Conservation (phyloP, 768 basidiomycete species). For the Trametes cubensis region DNA sequence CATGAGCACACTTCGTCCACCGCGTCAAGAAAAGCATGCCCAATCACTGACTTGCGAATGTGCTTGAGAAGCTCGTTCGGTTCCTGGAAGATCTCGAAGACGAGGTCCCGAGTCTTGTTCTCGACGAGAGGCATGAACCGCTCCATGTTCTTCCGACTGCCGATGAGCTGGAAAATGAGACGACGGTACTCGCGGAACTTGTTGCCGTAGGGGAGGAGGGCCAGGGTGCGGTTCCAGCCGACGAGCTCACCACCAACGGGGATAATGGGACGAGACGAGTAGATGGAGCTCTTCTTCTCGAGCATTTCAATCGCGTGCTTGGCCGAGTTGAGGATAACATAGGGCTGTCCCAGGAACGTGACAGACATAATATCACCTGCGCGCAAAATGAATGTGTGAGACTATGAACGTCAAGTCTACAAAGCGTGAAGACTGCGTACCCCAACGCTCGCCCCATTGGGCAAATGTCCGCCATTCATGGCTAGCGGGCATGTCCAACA, state of each 20-base stretch:
- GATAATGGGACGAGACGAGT: slow-evolving; percentile 34
- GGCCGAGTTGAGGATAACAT: slow-evolving; percentile 35
- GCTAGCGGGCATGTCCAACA: slow-evolving; percentile 30
- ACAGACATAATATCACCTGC: slow-evolving; percentile 36
- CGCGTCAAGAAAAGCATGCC: neutral
- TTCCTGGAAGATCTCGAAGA: slow-evolving; percentile 33
- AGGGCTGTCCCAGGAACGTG: slow-evolving; percentile 33
- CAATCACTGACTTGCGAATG: slow-evolving; percentile 34
- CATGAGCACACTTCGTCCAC: neutral
- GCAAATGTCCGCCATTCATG: slow-evolving; percentile 30
- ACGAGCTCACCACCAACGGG: slow-evolving; percentile 34
- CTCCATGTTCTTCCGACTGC: slow-evolving; percentile 29
- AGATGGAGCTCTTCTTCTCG: slow-evolving; percentile 36
- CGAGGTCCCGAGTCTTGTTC: slow-evolving; percentile 35
- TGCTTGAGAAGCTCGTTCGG: slow-evolving; percentile 32
- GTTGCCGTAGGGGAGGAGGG: slow-evolving; percentile 30
- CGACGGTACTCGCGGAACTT: slow-evolving; percentile 32
- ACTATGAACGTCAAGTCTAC: no score
- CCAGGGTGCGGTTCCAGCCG: slow-evolving; percentile 31
- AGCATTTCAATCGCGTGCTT: slow-evolving; percentile 33
- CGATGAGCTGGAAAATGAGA: slow-evolving; percentile 28
- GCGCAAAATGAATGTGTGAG: neutral
- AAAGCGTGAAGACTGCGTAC: slow-evolving; percentile 10
- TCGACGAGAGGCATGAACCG: slow-evolving; percentile 35
- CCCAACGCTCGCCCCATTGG: slow-evolving; percentile 30